Conservation (phyloP, 768 basidiomycete genomes). For the Rhizopogon roseolus region DNA sequence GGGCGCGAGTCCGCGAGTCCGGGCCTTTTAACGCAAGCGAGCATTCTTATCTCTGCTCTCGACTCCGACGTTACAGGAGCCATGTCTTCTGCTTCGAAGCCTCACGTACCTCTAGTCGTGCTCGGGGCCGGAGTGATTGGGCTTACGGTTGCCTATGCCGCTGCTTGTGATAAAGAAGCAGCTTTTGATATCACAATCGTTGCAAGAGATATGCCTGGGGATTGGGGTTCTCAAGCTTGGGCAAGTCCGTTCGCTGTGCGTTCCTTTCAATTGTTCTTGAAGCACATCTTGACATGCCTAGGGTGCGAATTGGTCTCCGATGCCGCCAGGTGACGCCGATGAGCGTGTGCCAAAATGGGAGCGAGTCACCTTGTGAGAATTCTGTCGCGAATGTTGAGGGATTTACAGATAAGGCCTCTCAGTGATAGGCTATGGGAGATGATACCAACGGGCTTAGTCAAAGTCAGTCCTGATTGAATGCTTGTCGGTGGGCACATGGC, state of each 20-base stretch:
- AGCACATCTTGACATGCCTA: constrained; percentile 8
- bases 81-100: constrained; percentile 10
- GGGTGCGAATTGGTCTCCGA: constrained; percentile 46
- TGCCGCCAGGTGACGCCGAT: constrained; percentile 31
- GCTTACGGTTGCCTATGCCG: constrained; percentile 30
- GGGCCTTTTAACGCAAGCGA: neutral
- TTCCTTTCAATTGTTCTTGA: neutral
- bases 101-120: constrained; percentile 21
- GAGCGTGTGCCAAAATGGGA: constrained; percentile 34
- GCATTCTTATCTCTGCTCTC: neutral
- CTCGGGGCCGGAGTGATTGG: constrained; percentile 37
- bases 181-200: constrained; percentile 22
- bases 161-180: constrained; percentile 16
- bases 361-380: constrained; percentile 35
- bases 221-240: constrained; percentile 38
- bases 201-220: constrained; percentile 33
- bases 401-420: neutral
- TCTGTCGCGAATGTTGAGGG: neutral
- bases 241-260: constrained; percentile 49
- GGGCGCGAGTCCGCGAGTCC: neutral
- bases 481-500: neutral
- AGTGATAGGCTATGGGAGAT: constrained; percentile 47
- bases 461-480: constrained; percentile 20
- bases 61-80: neutral
- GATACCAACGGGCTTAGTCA: constrained; percentile 38